Evolutionary conservation across 2,329 filamentous ascomycete genomes (phyloP).

Genomic region (Cladosporium sp.): DNA sequence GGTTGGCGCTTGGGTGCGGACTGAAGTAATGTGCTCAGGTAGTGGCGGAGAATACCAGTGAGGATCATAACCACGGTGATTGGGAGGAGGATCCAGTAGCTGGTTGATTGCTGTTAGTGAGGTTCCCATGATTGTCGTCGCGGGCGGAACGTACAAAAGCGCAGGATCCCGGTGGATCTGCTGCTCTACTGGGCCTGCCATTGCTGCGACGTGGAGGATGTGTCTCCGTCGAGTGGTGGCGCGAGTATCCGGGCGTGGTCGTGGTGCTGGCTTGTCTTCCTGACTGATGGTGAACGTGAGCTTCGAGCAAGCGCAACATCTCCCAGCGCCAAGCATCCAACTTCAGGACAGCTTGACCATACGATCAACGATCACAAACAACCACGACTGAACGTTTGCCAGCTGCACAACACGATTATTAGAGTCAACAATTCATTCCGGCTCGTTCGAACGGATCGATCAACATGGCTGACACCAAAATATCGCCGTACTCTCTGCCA

Average conservation of each 20-base stretch:
- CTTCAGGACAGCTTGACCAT: neutral
- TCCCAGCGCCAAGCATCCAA: neutral
- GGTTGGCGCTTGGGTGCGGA: constrained; percentile 78
- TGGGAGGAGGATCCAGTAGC: constrained; percentile 98
- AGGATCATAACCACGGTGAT: constrained; percentile 98
- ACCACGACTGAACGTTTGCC: neutral
- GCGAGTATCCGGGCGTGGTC: neutral
- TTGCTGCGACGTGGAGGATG: constrained; percentile 35
- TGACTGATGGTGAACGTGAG: neutral
- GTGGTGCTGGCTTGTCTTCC: neutral
- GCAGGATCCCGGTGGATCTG: constrained; percentile 98
- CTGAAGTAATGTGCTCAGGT: constrained; percentile 87
- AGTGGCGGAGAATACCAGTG: constrained; percentile 93
- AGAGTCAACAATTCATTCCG: too few relatives aligned
- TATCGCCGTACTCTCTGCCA: constrained; percentile 42
- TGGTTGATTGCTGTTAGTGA: constrained; percentile 36
- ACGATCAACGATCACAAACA: neutral
- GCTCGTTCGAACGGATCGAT: too few relatives aligned
- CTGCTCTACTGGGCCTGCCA: constrained; percentile 84
- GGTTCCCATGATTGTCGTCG: neutral
- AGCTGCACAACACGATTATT: neutral
- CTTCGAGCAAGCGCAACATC: neutral
- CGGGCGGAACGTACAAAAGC: constrained; percentile 68
- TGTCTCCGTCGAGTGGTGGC: neutral
- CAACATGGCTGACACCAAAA: constrained; percentile 32